phyloP scores from a whole-genome alignment of 2,329 filamentous ascomycete genomes.

The Ascochyta lentis region DNA sequence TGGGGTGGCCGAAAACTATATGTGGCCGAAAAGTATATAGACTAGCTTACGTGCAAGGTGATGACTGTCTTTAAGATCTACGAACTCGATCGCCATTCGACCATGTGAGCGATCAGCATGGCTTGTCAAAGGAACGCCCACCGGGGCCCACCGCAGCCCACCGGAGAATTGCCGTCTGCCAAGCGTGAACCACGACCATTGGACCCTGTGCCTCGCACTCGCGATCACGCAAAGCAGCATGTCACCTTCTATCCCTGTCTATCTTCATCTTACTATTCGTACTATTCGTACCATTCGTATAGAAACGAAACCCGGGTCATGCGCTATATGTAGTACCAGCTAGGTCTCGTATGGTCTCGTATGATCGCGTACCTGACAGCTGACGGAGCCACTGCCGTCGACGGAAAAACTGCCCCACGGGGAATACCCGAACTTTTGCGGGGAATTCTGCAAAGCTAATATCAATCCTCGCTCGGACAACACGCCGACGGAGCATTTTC shows the following conservation, averaged over 20 bases:
- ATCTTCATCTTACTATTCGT: not conserved
- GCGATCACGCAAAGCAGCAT: not conserved
- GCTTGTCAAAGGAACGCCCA: not conserved
- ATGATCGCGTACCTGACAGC: not conserved
- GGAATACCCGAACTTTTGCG: conserved; percentile 11
- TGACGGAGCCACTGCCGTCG: not conserved
- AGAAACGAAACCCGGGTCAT: not conserved
- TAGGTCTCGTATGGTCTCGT: not conserved
- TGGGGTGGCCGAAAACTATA: no score
- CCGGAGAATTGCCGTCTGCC: not conserved
- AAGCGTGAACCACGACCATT: not conserved
- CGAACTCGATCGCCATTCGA: not conserved
- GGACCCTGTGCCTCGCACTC: not conserved
- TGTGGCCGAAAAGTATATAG: no score
- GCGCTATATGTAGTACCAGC: not conserved
- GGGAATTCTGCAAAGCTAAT: conserved; percentile 15
- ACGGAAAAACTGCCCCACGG: conserved; percentile 3
- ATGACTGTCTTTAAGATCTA: not conserved
- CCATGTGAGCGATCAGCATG: not conserved
- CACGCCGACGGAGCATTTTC: conserved; percentile 2
- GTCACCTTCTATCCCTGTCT: not conserved
- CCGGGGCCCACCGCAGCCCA: not conserved
- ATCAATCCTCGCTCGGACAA: conserved; percentile 14
- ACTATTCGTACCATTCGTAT: no score
- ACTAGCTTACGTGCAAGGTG: not conserved